Evolutionary conservation across 805 yeast genomes (phyloP), one percentile per base, ranked within the genome.

Genomic region (Candida yuanshanica): DNA sequence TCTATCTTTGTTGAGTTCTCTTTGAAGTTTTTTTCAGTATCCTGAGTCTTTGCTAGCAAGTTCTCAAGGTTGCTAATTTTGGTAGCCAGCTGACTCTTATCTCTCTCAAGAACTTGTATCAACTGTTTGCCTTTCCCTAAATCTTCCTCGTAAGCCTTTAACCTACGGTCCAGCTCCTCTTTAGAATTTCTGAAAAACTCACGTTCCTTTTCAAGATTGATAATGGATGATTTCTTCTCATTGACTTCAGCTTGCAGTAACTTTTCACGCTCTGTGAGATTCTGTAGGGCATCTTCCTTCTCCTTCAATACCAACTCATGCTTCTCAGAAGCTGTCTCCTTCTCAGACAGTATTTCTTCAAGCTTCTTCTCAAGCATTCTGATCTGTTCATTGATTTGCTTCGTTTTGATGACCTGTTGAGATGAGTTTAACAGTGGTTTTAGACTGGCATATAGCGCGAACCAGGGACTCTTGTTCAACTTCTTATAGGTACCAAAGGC

Each of bases 401-500:
- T 76, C 4, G 78, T 68, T 53, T 78, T 81, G 32, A 74, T 63
- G 5, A 78, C 74, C 42, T 79, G 81, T 18, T 77, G 73, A 6
- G 81, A 74, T 35, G 81, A 85, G 45, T 69, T 77, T 12, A 89
- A 63, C 33, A 89, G 59, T 2, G 98, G 98, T 50, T 83, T 86
- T 50, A 91, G 65, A 40, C 76, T 75, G 17, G 78, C 67, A 45
- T 80, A 79, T 35, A 93, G 66, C 38, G 72, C 75, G 62, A 85
- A 84, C 99, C 99, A 93, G 16, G 84, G 83, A 55, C 79, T 80
- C 10, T 68, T 58, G 35, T 66, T 62, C 11, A 79, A 56, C 11
- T 66, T 62, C 43, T 72, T 69, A 44, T 81, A 77, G 0, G 69
- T 60, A 25, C 64, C 59, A 51, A 93, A 73, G 33, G 85, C 82